Evolutionary conservation across 345 rosid species (phyloP), one percentile per base, ranked within the genome.

Genomic region (Alliaria petiolata): DNA sequence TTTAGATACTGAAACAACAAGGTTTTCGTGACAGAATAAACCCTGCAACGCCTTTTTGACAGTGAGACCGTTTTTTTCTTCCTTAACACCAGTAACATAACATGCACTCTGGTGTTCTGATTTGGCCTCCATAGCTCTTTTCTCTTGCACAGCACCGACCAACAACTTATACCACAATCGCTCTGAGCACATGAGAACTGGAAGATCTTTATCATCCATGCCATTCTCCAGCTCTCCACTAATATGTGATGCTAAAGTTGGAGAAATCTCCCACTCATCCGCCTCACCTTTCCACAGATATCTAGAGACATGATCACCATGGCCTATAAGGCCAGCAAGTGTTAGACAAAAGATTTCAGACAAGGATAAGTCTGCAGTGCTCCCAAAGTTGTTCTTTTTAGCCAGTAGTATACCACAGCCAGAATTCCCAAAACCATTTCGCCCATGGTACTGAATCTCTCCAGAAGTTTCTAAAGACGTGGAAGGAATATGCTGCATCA

Each of bases 1-100:
- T 58, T 76, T 87, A 76, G 89, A 85, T 36, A 85, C 85, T 39
- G 97, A 82, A 30, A 86, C 70, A 57, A 79, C 89, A 51, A 89
- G 93, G 72, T 89, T 90, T 83, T 95, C 92, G 14, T 86, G 86
- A 86, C 81, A 87, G 76, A 88, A 87, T 44, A 89, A 76, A 63
- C 70, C 80, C 54, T 60, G 71, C 50, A 73, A 69, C 33, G 77
- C 77, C 57, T 80, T 80, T 33, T 62, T 57, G 40, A 40, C 68
- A 72, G 34, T 67, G 11, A 76, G 51, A 45, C 62, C 52, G 52
- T 33, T 45, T 51, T 19, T 45, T 65, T 46, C 72, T 71, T 74
- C 68, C 52, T 65, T 70, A 14, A 17, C 31, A 70, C 75, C 59
- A 53, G 70, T 68, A 69, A 70, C 62, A 65, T 63, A 58, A 49